phyloP scores from a whole-genome alignment of 2,329 filamentous ascomycete genomes.

The Myriangium duriaei region DNA sequence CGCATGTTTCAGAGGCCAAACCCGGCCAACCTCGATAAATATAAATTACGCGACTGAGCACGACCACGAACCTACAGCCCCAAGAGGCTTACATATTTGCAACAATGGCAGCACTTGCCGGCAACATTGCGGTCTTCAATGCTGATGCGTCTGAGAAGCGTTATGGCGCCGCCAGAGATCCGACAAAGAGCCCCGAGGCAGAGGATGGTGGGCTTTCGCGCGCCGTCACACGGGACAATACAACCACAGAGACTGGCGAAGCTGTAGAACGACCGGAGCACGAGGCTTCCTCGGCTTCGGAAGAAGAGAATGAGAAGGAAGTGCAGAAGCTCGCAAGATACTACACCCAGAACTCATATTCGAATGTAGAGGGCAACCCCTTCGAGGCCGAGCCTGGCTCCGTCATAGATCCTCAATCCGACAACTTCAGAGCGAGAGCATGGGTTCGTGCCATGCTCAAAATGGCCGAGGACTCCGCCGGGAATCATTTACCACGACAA shows the following conservation, averaged over 20 bases:
- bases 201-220: background rate
- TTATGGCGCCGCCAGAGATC: slow-evolving; percentile 2
- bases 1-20: too few species aligned
- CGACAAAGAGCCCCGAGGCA: background rate
- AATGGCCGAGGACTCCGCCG: slow-evolving; percentile 29
- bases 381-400: slow-evolving; percentile 30
- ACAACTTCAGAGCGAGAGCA: slow-evolving; percentile 35
- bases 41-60: too few species aligned
- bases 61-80: background rate
- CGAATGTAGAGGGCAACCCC: slow-evolving; percentile 25
- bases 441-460: slow-evolving; percentile 41
- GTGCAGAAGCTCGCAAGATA: slow-evolving; percentile 31
- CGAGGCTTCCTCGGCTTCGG: slow-evolving; percentile 5
- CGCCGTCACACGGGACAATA: background rate
- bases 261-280: slow-evolving; percentile 4
- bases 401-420: slow-evolving; percentile 32
- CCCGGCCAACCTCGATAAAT: too few species aligned
- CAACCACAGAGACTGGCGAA: slow-evolving; percentile 7
- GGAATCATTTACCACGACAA: slow-evolving; percentile 30
- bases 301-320: slow-evolving; percentile 21
- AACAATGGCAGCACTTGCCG: slow-evolving; percentile 6
- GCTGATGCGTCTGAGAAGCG: slow-evolving; percentile 6
- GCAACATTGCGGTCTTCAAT: slow-evolving; percentile 5
- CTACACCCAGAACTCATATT: slow-evolving; percentile 29
- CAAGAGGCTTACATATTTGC: background rate